These are phyloP conservation scores for Wickerhamomyces alni DNA, from an alignment of 805 yeast genomes.

Conservation along the genomic window DNA sequence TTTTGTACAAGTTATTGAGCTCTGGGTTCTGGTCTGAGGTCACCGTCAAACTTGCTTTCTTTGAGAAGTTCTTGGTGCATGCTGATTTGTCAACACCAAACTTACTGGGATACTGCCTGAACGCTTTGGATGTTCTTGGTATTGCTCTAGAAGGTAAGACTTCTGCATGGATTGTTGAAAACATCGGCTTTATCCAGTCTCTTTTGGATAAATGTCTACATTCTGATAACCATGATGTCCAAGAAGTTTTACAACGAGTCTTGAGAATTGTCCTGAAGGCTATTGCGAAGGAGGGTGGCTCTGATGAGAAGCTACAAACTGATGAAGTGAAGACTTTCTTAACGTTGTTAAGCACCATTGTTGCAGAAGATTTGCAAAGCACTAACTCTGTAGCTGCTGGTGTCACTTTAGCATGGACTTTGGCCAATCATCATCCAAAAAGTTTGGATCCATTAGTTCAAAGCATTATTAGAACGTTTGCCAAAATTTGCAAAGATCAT, in stretches of 20 bases:
- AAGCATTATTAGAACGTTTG: constrained; percentile 77
- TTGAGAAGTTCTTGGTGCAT: constrained; percentile 79
- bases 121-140: constrained; percentile 84
- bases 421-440: constrained; percentile 68
- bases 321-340: constrained; percentile 62
- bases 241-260: constrained; percentile 75
- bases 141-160: constrained; percentile 77
- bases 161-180: constrained; percentile 71
- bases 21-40: constrained; percentile 84
- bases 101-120: constrained; percentile 72
- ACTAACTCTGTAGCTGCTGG: constrained; percentile 83
- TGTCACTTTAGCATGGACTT: constrained; percentile 75
- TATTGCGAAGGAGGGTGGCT: constrained; percentile 39
- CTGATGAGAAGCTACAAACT: constrained; percentile 48
- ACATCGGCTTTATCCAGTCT: constrained; percentile 61
- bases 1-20: constrained; percentile 66
- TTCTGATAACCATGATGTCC: constrained; percentile 81
- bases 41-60: constrained; percentile 76
- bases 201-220: constrained; percentile 76
- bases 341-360: constrained; percentile 53
- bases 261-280: constrained; percentile 65
- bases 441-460: constrained; percentile 72
- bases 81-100: constrained; percentile 68
- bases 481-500: constrained; percentile 86
- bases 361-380: constrained; percentile 70